Evolutionary conservation across 371 early-diverging fungal genomes (phyloP).

Genomic region (Phascolomyces articulosus): DNA sequence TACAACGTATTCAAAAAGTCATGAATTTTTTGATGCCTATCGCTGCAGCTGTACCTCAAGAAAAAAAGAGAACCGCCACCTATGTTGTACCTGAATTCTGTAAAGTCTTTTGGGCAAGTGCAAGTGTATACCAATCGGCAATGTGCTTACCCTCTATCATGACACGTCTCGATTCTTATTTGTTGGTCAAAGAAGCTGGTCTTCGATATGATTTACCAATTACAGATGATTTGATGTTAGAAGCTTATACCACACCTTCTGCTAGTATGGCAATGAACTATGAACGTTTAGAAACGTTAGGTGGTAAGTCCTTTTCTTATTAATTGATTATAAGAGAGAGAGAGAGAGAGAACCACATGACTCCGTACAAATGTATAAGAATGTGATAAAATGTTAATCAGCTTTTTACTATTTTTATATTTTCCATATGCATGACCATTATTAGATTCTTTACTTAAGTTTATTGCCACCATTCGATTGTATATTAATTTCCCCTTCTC

Average conservation of each 20-base stretch:
- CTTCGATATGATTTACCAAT: conserved; percentile 41
- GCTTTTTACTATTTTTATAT: too few species aligned
- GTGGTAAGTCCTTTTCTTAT: conserved; percentile 39
- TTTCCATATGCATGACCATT: neutral
- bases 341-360: too few species aligned
- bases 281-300: conserved; percentile 94
- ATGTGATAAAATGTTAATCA: too few species aligned
- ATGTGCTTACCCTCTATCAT: conserved; percentile 70
- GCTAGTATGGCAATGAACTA: conserved; percentile 79
- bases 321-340: neutral
- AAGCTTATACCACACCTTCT: conserved; percentile 78
- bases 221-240: conserved; percentile 53
- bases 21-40: conserved; percentile 59
- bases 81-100: conserved; percentile 65
- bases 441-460: conserved; percentile 90
- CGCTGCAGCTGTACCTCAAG: conserved; percentile 18
- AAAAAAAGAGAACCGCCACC: conserved; percentile 30
- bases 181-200: conserved; percentile 63
- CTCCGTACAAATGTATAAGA: too few species aligned
- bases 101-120: conserved; percentile 48
- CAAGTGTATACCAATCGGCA: conserved; percentile 55
- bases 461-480: conserved; percentile 75
- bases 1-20: conserved; percentile 39
- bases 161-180: conserved; percentile 66
- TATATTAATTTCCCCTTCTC: conserved; percentile 78